Evolutionary conservation across 1,284 basidiomycete species (phyloP), one percentile per base, ranked within the genome.

Genomic region (Cystobasidiaceae sp.): DNA sequence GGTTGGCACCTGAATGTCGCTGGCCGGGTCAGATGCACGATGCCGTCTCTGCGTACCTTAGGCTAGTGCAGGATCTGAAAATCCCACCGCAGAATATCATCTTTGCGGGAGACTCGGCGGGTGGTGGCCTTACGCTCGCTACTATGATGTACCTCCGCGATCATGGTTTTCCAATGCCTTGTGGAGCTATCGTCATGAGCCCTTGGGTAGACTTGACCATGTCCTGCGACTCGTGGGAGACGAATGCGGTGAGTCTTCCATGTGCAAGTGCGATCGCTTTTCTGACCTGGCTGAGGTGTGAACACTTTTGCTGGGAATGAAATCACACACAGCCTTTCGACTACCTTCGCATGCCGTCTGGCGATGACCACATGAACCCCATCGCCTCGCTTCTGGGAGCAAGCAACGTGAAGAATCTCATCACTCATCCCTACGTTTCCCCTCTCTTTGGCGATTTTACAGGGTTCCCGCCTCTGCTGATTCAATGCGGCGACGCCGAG

Each of bases 191-290:
- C 23, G 76, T 94, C 43, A 86, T 96, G 83, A 92, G 88, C 30
- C 93, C 93, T 1, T 97, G 93, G 93, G 90, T 93, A 69, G 89
- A 75, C 51, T 28, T 75, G 39, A 75, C 74, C 15, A 73, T 73
- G 89, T 94, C 91, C 68, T 97, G 93, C 76, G 90, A 94, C 69
- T 93, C 90, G 34, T 97, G 94, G 94, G 92, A 97, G 57, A 89
- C 89, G 59, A 97, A 97, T 76, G 85, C 88, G 17, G 81, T 73
- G 81, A 19, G 68, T 49, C n/a, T 21, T 21, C 1, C 13, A 17
- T 34, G 39, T 39, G 2, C 28, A 2, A 89, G 1, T 9, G 2
- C 1, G 32, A 13, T 82, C 74, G 90, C 92, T 75, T 85, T 93
- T 34, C 85, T 93, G 0, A 88, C 90, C 0, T 81, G 82, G 57